Conservation (phyloP, 2,329 filamentous ascomycete species). For the Penicillium hesseltinei region DNA sequence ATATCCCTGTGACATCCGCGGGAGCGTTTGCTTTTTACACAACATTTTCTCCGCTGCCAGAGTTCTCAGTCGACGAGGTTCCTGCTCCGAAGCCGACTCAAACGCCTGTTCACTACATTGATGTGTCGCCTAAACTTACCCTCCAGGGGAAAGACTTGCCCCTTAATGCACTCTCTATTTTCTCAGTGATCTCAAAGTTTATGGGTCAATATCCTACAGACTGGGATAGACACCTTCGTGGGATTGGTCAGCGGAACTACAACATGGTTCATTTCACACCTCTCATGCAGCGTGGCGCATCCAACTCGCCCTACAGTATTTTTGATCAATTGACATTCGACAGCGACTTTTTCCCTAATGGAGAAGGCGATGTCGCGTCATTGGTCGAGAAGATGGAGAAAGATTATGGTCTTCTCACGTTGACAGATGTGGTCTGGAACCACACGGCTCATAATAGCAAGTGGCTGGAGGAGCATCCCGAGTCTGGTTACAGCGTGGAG, state of each 20-base stretch:
- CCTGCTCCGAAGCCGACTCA: slow-evolving; percentile 57
- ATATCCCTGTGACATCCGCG: slow-evolving; percentile 76
- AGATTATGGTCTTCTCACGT: slow-evolving; percentile 76
- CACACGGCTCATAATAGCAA: slow-evolving; percentile 94
- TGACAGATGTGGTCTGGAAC: slow-evolving; percentile 97
- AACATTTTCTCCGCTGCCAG: slow-evolving; percentile 83
- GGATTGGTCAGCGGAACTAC: slow-evolving; percentile 88
- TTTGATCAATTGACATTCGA: slow-evolving; percentile 92
- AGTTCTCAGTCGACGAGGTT: slow-evolving; percentile 62
- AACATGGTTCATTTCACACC: slow-evolving; percentile 99
- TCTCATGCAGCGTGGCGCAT: slow-evolving; percentile 79
- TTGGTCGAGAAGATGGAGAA: slow-evolving; percentile 80
- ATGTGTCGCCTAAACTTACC: slow-evolving; percentile 78
- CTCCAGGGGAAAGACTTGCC: slow-evolving; percentile 74
- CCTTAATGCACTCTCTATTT: slow-evolving; percentile 81
- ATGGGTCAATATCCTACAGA: slow-evolving; percentile 89
- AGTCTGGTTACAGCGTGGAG: slow-evolving; percentile 89
- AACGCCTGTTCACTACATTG: slow-evolving; percentile 84
- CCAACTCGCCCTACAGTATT: slow-evolving; percentile 96
- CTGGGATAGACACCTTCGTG: slow-evolving; percentile 84
- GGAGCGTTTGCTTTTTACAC: slow-evolving; percentile 94
- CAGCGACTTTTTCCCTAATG: slow-evolving; percentile 73
- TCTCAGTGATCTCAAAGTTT: slow-evolving; percentile 95
- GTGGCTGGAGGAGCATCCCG: slow-evolving; percentile 92
- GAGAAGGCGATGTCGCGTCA: slow-evolving; percentile 74